A percentile compares a stretch with the other conserved stretches of the same genome.
These are phyloP conservation scores for Lasiodiplodia citricola DNA, from an alignment of 2,329 filamentous ascomycete genomes.

Conservation along the genomic window DNA sequence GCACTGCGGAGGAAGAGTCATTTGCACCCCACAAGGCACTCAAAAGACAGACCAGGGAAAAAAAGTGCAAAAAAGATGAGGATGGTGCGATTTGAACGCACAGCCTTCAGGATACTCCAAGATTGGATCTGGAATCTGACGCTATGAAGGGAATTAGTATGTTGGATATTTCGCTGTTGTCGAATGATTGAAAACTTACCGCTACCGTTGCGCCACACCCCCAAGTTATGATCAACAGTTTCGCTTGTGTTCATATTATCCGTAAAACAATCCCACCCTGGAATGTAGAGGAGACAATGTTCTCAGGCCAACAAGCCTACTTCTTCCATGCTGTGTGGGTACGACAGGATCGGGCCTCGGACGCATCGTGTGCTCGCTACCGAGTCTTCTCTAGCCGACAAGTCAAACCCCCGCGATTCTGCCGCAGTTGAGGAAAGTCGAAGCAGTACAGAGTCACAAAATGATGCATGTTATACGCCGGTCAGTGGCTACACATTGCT, in stretches of 20 bases:
- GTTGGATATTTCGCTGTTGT: neutral
- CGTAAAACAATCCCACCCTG: neutral
- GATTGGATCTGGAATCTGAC: constrained; percentile 20
- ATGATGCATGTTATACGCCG: too few relatives aligned
- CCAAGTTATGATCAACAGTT: neutral
- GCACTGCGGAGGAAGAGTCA: too few relatives aligned
- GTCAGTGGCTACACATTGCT: too few relatives aligned
- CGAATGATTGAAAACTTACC: neutral
- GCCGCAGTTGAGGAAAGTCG: neutral
- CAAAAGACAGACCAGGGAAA: too few relatives aligned
- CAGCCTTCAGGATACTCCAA: constrained; percentile 17
- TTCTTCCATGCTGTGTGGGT: too few relatives aligned
- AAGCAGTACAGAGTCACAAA: neutral
- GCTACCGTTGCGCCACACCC: constrained; percentile 21
- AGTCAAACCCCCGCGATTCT: neutral
- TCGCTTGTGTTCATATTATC: neutral
- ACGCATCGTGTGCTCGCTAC: neutral
- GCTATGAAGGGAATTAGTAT: constrained; percentile 10
- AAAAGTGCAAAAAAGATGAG: constrained; percentile 6
- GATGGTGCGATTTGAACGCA: constrained; percentile 20
- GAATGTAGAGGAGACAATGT: neutral
- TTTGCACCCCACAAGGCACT: too few relatives aligned
- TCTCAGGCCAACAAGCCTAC: neutral
- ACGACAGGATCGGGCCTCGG: neutral
- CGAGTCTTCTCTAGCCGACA: neutral